Evolutionary conservation across 2,329 filamentous ascomycete species (phyloP), one percentile per base, ranked within the genome.

Genomic region (Neofusicoccum umdonicola): DNA sequence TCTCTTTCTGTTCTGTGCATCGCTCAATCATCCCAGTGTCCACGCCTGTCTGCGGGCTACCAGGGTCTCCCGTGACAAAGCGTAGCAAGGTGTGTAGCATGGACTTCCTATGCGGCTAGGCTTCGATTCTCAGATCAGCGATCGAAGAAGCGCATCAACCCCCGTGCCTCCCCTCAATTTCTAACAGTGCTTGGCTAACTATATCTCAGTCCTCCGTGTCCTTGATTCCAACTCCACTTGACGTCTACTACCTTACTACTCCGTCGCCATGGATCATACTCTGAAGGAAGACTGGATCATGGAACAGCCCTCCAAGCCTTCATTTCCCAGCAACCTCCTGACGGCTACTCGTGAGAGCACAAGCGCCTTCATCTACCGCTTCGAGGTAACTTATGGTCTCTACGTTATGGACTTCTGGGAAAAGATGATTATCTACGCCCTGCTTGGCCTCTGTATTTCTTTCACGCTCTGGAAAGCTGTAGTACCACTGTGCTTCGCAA

Each of bases 301-400:
- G 42, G 51, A 64, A 27, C 34, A 41, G 51, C 41, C 51, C 8
- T 13, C 41, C 17, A 60, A 60, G 31, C 56, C n/a, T 45, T 60
- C 42, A 15, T 44, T 31, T 44, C 52, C n/a, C 31, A 34, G 19
- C 54, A 61, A 27, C 27, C 39, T 65, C 37, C 12, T 57, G 7
- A 47, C 17, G 3, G 44, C 17, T 45, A 15, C 17, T 45, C 27
- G n/a, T 3, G 47, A 65, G 22, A 19, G 12, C 12, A 27, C 37
- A 12, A 77, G 74, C 67, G 71, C 76, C 31, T 78, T 78, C 69
- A 19, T 61, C 19, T 78, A 76, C 70, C 73, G 77, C 31, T 78
- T 79, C 70, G 77, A 79, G 62, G 73, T 77, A 34, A 71, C 70
- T 3, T 76, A 76, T 65, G 64, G 64, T 39, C 60, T 62, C 19